phyloP scores from a whole-genome alignment of 441 rosid genomes.

The Melastoma candidum region DNA sequence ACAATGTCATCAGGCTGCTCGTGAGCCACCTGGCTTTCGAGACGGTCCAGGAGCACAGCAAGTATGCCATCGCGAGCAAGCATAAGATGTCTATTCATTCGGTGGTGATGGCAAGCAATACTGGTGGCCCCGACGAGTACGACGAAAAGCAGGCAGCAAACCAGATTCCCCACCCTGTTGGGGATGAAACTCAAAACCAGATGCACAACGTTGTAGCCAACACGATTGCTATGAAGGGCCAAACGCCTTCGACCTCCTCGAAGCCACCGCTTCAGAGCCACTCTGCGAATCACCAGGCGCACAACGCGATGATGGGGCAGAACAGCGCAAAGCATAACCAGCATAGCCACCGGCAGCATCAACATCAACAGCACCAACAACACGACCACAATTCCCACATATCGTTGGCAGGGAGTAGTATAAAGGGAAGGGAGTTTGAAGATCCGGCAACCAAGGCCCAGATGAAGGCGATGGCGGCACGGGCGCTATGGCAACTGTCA shows the following conservation, averaged over 20 bases:
- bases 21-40: constrained; percentile 91
- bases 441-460: constrained; percentile 67
- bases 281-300: no score
- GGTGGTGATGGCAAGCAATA: constrained; percentile 36
- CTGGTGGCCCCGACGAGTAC: constrained; percentile 4
- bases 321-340: no score
- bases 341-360: constrained; percentile 10
- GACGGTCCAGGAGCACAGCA: constrained; percentile 86
- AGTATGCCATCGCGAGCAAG: constrained; percentile 55
- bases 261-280: no score
- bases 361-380: constrained; percentile 31
- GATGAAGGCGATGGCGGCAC: constrained; percentile 90
- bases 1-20: constrained; percentile 63
- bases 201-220: constrained; percentile 52
- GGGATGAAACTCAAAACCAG: constrained; percentile 32
- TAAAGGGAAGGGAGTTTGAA: constrained; percentile 71
- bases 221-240: constrained; percentile 53
- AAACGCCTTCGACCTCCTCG: constrained; percentile 14
- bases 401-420: constrained; percentile 30
- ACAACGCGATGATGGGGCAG: no score
- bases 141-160: constrained; percentile 25
- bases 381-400: neutral
- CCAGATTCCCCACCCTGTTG: constrained; percentile 33
- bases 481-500: constrained; percentile 43
- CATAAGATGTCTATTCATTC: constrained; percentile 73